These are phyloP conservation scores for Cardamine chenopodiifolia DNA, from an alignment of 345 rosid species.

Conservation along the genomic window DNA sequence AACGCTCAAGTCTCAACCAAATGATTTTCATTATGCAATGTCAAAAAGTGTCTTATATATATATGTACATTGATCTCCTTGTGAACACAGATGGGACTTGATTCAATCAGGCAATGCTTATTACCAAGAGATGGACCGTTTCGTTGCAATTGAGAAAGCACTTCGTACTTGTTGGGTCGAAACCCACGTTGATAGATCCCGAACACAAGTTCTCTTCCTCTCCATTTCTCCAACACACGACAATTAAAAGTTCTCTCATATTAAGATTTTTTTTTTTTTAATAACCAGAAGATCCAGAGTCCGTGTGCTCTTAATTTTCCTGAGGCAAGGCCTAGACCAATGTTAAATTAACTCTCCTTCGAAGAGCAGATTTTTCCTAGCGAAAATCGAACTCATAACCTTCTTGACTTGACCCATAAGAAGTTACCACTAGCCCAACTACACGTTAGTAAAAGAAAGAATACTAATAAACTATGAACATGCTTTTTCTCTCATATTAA, in stretches of 20 bases:
- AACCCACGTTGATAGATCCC: conserved; percentile 53
- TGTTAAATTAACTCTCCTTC: too few species aligned
- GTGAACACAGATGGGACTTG: conserved; percentile 81
- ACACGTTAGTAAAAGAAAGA: too few species aligned
- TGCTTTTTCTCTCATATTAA: conserved; percentile 20
- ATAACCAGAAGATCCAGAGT: too few species aligned
- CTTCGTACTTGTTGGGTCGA: conserved; percentile 92
- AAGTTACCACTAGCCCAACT: too few species aligned
- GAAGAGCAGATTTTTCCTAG: too few species aligned
- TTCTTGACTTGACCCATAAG: too few species aligned
- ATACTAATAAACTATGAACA: too few species aligned
- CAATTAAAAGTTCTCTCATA: conserved; percentile 52
- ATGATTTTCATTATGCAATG: not conserved
- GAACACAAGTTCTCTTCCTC: conserved; percentile 74
- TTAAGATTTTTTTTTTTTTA: too few species aligned
- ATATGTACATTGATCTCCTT: not conserved
- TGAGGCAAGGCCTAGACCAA: too few species aligned
- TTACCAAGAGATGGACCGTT: conserved; percentile 90
- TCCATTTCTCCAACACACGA: conserved; percentile 93
- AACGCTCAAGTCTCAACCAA: conserved; percentile 51
- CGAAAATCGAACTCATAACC: too few species aligned
- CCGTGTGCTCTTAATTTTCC: too few species aligned
- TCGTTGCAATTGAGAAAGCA: conserved; percentile 82
- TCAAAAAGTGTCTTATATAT: not conserved
- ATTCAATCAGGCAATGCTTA: conserved; percentile 71